These are phyloP conservation scores for Tylopilus vinaceipallidus DNA, from an alignment of 768 basidiomycete genomes.

Conservation along the genomic window DNA sequence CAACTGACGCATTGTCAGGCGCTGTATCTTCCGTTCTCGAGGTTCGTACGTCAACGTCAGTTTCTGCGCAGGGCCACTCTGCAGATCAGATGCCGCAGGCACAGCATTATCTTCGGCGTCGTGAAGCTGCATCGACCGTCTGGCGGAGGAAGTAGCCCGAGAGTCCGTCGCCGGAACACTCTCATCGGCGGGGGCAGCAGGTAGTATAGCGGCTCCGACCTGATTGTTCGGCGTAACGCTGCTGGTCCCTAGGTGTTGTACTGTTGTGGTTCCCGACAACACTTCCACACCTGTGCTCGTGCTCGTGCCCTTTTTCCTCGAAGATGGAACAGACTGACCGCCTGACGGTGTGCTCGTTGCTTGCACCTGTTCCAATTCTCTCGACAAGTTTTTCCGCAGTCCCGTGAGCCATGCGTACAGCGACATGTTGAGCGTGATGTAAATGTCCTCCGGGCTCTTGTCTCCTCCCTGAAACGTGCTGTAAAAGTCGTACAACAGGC, in stretches of 20 bases:
- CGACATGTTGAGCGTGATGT: constrained; percentile 80
- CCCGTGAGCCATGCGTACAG: constrained; percentile 81
- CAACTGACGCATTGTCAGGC: constrained; percentile 80
- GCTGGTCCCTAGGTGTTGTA: constrained; percentile 9
- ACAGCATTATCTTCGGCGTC: constrained; percentile 10
- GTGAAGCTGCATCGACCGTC: constrained; percentile 16
- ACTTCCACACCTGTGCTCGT: constrained; percentile 12
- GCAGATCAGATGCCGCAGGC: not conserved
- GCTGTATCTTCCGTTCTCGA: constrained; percentile 64
- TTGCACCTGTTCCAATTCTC: constrained; percentile 76
- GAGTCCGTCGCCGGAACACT: constrained; percentile 1
- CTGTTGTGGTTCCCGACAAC: not conserved
- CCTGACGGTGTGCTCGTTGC: constrained; percentile 48
- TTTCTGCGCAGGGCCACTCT: constrained; percentile 12
- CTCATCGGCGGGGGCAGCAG: constrained; percentile 11
- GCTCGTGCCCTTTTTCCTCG: constrained; percentile 36
- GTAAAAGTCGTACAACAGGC: constrained; percentile 67
- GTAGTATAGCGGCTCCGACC: not conserved
- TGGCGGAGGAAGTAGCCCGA: constrained; percentile 1
- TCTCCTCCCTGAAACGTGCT: constrained; percentile 61
- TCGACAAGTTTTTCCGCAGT: constrained; percentile 68
- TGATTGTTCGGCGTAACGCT: constrained; percentile 8
- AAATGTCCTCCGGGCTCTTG: constrained; percentile 70
- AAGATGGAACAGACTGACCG: constrained; percentile 30
- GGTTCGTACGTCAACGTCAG: constrained; percentile 49